Percentiles rank a stretch among this genome's conserved stretches.
phyloP scores from a whole-genome alignment of 2,329 filamentous ascomycete species.

The Exophiala aquamarina region DNA sequence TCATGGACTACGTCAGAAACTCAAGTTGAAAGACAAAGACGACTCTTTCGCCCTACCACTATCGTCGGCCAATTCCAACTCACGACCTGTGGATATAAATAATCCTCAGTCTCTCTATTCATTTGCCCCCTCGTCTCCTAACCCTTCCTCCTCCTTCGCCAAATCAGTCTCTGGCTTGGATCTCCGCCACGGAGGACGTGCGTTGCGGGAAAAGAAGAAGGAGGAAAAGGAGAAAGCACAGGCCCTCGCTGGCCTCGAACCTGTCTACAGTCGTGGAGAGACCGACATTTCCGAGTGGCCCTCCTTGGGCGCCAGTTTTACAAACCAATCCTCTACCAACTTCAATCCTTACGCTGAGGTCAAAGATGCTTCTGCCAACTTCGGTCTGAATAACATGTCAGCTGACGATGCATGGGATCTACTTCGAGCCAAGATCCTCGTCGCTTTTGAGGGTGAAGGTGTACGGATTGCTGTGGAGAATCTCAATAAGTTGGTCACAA shows the following conservation, averaged over 20 bases:
- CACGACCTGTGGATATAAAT: slow-evolving; percentile 62
- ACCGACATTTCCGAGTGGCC: slow-evolving; percentile 30
- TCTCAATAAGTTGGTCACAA: slow-evolving; percentile 62
- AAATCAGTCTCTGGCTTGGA: slow-evolving; percentile 82
- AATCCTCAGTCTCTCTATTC: slow-evolving; percentile 65
- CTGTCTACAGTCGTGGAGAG: slow-evolving; percentile 28
- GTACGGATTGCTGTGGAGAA: slow-evolving; percentile 65
- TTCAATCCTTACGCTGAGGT: slow-evolving; percentile 27
- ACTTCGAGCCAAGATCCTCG: slow-evolving; percentile 61
- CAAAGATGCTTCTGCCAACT: slow-evolving; percentile 39
- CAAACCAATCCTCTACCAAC: slow-evolving; percentile 21
- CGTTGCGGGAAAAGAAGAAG: slow-evolving; percentile 76
- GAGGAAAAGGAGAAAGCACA: slow-evolving; percentile 64
- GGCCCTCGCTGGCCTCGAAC: slow-evolving; percentile 32
- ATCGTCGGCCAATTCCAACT: slow-evolving; percentile 66
- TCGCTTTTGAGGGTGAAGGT: slow-evolving; percentile 66
- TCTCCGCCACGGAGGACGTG: slow-evolving; percentile 72
- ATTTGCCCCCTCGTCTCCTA: slow-evolving; percentile 65
- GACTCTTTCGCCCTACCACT: slow-evolving; percentile 59
- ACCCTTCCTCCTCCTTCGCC: slow-evolving; percentile 62
- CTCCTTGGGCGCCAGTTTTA: slow-evolving; percentile 21
- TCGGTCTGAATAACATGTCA: slow-evolving; percentile 69
- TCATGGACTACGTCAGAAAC: slow-evolving; percentile 64
- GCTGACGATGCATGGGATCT: slow-evolving; percentile 67
- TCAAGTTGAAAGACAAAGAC: slow-evolving; percentile 63